Conservation (phyloP, 139 green algal species). For the Coccomyxa sp. region DNA sequence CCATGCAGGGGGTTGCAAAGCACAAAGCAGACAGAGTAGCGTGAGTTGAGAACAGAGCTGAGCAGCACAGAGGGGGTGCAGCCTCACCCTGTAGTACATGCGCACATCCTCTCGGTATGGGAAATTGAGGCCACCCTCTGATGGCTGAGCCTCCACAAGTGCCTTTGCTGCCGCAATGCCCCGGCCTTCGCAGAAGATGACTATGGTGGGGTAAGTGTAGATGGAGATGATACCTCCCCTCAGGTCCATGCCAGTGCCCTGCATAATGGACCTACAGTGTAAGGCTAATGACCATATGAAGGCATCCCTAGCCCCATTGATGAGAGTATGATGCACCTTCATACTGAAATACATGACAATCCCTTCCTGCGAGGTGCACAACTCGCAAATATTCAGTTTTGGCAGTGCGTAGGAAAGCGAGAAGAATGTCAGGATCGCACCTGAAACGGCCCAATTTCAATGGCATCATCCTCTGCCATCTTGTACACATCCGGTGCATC, state of each 20-base stretch:
- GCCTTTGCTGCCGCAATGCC: slow-evolving; percentile 64
- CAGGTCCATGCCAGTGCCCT: slow-evolving; percentile 61
- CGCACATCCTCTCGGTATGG: slow-evolving; percentile 47
- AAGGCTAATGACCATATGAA: background rate
- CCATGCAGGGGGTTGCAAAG: background rate
- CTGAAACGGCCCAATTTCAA: slow-evolving; percentile 70
- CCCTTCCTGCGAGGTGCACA: background rate
- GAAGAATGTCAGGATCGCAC: background rate
- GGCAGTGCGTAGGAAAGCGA: too few relatives aligned
- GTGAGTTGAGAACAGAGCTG: too few relatives aligned
- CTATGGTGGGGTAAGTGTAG: slow-evolving; percentile 62
- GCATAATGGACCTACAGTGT: background rate
- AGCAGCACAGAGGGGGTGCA: too few relatives aligned
- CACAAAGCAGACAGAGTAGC: too few relatives aligned
- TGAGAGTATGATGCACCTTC: too few relatives aligned
- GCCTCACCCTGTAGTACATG: slow-evolving; percentile 73
- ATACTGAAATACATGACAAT: too few relatives aligned
- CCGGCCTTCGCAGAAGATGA: slow-evolving; percentile 51
- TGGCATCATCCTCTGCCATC: slow-evolving; percentile 34
- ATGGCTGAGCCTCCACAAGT: slow-evolving; percentile 51
- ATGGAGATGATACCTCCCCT: slow-evolving; percentile 41
- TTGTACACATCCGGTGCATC: slow-evolving; percentile 61
- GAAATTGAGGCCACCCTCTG: slow-evolving; percentile 46
- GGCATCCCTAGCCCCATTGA: background rate
- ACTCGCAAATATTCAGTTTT: background rate